Base-by-base conservation (phyloP, 176 grass and related monocot genomes). In the Phoenix roebelenii region DNA sequence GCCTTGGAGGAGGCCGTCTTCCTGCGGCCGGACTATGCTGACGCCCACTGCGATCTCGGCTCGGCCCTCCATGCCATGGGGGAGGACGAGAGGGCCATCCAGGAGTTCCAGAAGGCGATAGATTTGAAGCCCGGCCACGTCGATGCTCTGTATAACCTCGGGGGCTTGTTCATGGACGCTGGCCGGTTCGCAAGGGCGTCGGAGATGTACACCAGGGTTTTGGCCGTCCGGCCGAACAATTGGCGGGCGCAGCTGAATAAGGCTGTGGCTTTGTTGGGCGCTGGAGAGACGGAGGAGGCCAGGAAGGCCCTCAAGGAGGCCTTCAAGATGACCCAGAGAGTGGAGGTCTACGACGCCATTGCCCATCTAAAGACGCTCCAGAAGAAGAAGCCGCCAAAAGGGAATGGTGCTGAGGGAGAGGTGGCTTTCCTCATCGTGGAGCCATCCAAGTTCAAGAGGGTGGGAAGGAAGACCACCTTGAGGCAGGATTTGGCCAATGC, bases 301-400 rank as follows among this genome's bases (percentile, higher is more conserved):
- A 98, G 89, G 79, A 88, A 82, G 70, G 84, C 93, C 17, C 84
- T 98, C 16, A 98, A 92, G 72, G 93, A 92, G 76, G 93, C 93
- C 5, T 92, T 98, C 67, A 98, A 92, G 73, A 98, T 98, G 87
- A 98, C 87, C 49, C 85, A 85, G 49, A 92, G 93, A 52, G 87
- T 98, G 23, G 87, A 98, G 78, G 85, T 98, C 64, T 98, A 98
- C 32, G 93, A 98, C 61, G 93, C 93, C 4, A 98, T 98, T 71
- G 86, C 84, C 29, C 93, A 98, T 85, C 83, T 98, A 22, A 98
- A 98, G 68, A 72, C 88, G 30, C 64, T 92, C 61, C 87, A 98
- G 65, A 97, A 92, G 73, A 98, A 81, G 55, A 83, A 58, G 61
- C 23, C 67, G 16, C 83, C 83, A 60, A 80, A 80, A 50, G 80